These are phyloP conservation scores for Lipomyces yamadae DNA, from an alignment of 805 yeast species.

Conservation along the genomic window DNA sequence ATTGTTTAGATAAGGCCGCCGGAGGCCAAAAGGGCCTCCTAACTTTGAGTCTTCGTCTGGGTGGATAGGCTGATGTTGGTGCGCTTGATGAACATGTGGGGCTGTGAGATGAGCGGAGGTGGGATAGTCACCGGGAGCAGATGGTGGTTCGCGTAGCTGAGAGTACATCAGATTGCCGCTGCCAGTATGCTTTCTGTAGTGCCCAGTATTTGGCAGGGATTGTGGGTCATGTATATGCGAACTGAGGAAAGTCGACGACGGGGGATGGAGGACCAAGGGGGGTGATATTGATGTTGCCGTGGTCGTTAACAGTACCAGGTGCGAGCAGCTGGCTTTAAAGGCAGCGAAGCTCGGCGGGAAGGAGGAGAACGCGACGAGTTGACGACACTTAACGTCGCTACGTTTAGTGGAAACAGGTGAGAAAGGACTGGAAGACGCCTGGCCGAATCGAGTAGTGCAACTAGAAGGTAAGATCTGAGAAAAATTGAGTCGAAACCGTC, in stretches of 20 bases:
- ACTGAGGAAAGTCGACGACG: not conserved
- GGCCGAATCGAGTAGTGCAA: not conserved
- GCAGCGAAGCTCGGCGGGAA: not conserved
- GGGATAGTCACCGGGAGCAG: conserved; percentile 3
- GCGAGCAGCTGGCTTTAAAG: not conserved
- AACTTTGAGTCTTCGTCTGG: not conserved
- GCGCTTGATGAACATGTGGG: conserved; percentile 4
- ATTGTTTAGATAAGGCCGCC: conserved; percentile 23
- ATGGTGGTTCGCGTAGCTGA: not conserved
- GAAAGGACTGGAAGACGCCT: not conserved
- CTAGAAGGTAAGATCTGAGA: not conserved
- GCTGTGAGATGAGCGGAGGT: not conserved
- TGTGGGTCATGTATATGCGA: conserved; percentile 4
- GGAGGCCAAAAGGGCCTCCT: not conserved
- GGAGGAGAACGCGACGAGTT: not conserved
- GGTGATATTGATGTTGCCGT: not conserved
- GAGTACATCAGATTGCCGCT: conserved; percentile 3
- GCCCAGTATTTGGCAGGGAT: not conserved
- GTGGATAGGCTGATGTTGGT: not conserved
- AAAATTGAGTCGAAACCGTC: not conserved
- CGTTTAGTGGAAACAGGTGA: not conserved
- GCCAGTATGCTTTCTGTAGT: conserved; percentile 2
- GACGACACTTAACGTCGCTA: too few relatives aligned
- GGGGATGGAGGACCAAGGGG: not conserved
- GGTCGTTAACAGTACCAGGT: not conserved